These are phyloP conservation scores for Chlorophyllum brunneum DNA, from an alignment of 768 basidiomycete genomes.

Conservation along the genomic window DNA sequence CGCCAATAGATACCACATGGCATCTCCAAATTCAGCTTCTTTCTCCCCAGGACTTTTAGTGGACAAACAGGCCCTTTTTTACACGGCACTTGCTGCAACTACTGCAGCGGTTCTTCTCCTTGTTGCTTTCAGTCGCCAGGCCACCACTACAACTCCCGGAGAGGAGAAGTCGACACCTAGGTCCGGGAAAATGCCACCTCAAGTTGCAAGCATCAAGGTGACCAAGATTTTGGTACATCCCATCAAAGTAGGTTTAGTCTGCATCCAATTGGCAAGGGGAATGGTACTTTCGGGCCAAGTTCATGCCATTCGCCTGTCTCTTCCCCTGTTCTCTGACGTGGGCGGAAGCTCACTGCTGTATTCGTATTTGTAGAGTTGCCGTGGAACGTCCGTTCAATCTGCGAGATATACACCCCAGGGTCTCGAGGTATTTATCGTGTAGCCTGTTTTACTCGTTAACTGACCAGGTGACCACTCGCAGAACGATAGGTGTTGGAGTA, in stretches of 20 bases:
- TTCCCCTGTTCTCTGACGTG: neutral
- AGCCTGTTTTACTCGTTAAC: slow-evolving; percentile 3
- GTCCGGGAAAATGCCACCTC: slow-evolving; percentile 12
- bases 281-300: neutral
- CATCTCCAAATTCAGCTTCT: neutral
- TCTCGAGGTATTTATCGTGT: slow-evolving; percentile 48
- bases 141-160: neutral
- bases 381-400: slow-evolving; percentile 55
- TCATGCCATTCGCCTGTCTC: neutral
- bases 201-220: slow-evolving; percentile 36
- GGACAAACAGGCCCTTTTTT: neutral
- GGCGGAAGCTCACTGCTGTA: neutral
- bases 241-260: slow-evolving; percentile 48
- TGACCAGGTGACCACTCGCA: slow-evolving; percentile 22
- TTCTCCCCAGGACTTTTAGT: neutral
- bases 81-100: too few relatives aligned
- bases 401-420: slow-evolving; percentile 59
- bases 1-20: neutral
- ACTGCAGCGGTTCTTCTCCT: slow-evolving; percentile 5
- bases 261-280: neutral
- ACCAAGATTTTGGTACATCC: slow-evolving; percentile 63
- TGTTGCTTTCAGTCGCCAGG: slow-evolving; percentile 4
- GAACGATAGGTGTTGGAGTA: slow-evolving; percentile 72
- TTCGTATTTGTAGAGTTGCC: slow-evolving; percentile 53
- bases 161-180: neutral